Base-by-base conservation (phyloP, 2,329 filamentous ascomycete species). In the Venturia asperata region DNA sequence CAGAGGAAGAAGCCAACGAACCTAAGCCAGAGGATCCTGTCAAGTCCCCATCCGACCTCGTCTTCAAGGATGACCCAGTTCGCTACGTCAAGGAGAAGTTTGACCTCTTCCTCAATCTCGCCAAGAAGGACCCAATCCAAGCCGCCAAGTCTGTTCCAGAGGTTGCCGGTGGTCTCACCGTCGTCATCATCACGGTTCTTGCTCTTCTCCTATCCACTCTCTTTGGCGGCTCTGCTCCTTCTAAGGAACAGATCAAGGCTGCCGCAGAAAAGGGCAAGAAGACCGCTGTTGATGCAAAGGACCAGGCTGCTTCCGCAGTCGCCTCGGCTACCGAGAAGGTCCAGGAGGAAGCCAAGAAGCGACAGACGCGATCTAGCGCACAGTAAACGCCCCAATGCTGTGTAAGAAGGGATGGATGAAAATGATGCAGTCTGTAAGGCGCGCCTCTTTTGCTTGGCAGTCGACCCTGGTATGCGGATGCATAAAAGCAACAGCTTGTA, bases 111-210 rank as follows among this genome's bases (percentile, higher is more conserved):
- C 76, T 94, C 72, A 87, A 87, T 71, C 87, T 97, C 72, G 90
- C 87, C 76, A 85, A 91, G 82, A 84, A 86, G 72, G 88, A 95
- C 78, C 92, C 92, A 66, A 72, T 96, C 70, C 83, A 92, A 79
- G 92, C 92, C 64, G 81, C 92, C 80, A 90, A 91, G 81, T 90
- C 91, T 72, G 90, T 97, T 69, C 94, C 94, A 70, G 94, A 97
- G 80, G 88, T 96, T 71, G 91, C 92, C 68, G 92, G 87, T 74
- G 90, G 86, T 73, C 80, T 96, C 73, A 89, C 82, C 73, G 89
- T 87, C 70, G 76, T 92, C 69, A 75, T 87, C 58, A 79, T 91
- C 65, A 86, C 88, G 61, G 74, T 94, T 70, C 75, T 96, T 67
- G 85, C 88, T 70, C 72, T 96, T 68, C 77, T 95, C 69, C 78